phyloP scores from a whole-genome alignment of 2,329 filamentous ascomycete genomes.

The Stylonectria norvegica region DNA sequence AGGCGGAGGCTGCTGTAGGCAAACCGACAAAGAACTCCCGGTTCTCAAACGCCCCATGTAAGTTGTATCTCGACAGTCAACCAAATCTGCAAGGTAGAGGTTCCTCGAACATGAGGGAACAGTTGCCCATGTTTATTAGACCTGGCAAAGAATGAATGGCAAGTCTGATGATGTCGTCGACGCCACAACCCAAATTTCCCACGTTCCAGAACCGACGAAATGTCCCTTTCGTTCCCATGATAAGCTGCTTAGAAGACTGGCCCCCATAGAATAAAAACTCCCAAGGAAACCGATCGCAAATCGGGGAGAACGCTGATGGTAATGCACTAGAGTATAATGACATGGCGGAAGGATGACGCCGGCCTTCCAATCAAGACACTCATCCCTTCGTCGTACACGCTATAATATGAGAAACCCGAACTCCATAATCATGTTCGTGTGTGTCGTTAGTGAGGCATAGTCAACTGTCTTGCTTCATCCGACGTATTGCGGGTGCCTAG shows the following conservation, averaged over 20 bases:
- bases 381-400: conserved; percentile 24
- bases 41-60: no score
- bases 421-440: conserved; percentile 33
- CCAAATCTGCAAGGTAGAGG: conserved; percentile 11
- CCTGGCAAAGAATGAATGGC: conserved; percentile 26
- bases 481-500: conserved; percentile 20
- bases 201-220: conserved; percentile 18
- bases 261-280: conserved; percentile 22
- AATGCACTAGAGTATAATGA: conserved; percentile 31
- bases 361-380: conserved; percentile 13
- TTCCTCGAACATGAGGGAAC: conserved; percentile 21
- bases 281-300: conserved; percentile 15
- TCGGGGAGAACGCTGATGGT: conserved; percentile 21
- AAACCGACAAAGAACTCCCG: no score
- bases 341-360: neutral
- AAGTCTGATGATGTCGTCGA: conserved; percentile 23
- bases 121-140: conserved; percentile 32
- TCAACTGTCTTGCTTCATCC: conserved; percentile 21
- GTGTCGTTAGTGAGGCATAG: conserved; percentile 26
- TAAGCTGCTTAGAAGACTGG: no score
- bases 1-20: no score
- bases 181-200: conserved; percentile 15
- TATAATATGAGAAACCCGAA: conserved; percentile 24
- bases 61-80: no score
- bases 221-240: conserved; percentile 20